Evolutionary conservation across 371 early-diverging fungal genomes (phyloP).

Genomic region (Umbelopsis sp.): DNA sequence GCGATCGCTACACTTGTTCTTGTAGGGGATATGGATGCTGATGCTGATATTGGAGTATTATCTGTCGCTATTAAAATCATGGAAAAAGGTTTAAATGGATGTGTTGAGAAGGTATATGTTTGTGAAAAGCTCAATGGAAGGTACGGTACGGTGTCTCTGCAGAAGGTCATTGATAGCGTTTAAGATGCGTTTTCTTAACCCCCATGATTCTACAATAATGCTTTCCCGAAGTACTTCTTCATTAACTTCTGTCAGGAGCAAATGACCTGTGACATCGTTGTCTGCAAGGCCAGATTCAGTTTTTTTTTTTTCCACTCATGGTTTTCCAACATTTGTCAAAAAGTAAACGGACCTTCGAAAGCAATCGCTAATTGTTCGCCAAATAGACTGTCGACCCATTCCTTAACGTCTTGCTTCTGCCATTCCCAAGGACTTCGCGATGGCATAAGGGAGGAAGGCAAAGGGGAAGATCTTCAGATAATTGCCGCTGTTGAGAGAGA

Average conservation of each 20-base stretch:
- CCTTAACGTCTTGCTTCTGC: conserved; percentile 6
- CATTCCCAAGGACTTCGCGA: neutral
- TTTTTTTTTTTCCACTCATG: neutral
- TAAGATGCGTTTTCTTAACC: conserved; percentile 4
- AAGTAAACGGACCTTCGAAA: neutral
- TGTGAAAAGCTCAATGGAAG: no score
- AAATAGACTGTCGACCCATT: neutral
- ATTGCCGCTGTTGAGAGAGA: no score
- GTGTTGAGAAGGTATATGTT: no score
- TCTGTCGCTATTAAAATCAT: no score
- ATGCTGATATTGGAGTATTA: no score
- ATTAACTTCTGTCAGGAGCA: neutral
- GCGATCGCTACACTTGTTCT: neutral
- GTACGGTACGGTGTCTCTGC: neutral
- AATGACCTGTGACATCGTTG: neutral
- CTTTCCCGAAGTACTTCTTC: neutral
- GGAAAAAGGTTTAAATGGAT: no score
- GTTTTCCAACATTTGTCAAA: neutral
- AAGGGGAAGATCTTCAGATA: no score
- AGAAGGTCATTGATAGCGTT: neutral
- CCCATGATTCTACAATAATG: conserved; percentile 3
- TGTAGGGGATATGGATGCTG: no score
- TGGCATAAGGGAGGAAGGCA: neutral
- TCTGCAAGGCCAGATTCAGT: neutral
- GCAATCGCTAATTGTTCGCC: neutral